Base-by-base conservation (phyloP, 805 yeast genomes). In the Lipomyces mesembrius region DNA sequence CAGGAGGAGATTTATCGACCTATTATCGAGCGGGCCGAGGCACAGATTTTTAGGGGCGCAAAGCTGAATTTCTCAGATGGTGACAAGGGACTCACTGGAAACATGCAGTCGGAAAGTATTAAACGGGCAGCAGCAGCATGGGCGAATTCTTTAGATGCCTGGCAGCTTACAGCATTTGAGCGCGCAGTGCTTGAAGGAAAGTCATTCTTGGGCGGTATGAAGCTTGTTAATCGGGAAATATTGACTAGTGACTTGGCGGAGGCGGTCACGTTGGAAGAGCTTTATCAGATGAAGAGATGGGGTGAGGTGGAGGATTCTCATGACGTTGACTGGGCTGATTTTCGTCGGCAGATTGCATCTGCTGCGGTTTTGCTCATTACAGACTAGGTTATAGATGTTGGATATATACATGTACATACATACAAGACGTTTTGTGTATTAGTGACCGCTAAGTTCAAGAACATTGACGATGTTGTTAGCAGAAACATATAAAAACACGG, bases 231-330 rank as follows among this genome's bases (percentile, higher is more conserved):
- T 8, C 71, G 74, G 56, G 72, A 76, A 9, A 70, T 80, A 35
- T 77, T 84, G 61, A 71, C 86, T 2, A 79, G 90, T 20, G 92
- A 89, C 62, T 83, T 94, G 52, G 89, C 93, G 1, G 86, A 86
- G 73, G 84, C 89, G 65, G 92, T 92, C 9, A 88, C 89, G 64
- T 81, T 95, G 73, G 99, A 95, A 75, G 88, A 88, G 14, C 87
- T 88, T 43, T 85, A 85, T 78, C 99, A 95, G 79, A 90, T 96
- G 46, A 87, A 86, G 27, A 84, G 88, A 75, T 95, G 99, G 99
- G 99, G 99, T 39, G 98, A 94, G 78, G 98, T 94, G 29, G 98
- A 95, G 79, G 99, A 95, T 75, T 92, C 98, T 2, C 99, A 95
- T 76, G 99, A 95, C 77, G 98, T 95, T n/a, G 96, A 91, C 74